A percentile compares a stretch with the other conserved stretches of the same genome.
phyloP scores from a whole-genome alignment of 2,329 filamentous ascomycete species.

The Lecanicillium sp. region DNA sequence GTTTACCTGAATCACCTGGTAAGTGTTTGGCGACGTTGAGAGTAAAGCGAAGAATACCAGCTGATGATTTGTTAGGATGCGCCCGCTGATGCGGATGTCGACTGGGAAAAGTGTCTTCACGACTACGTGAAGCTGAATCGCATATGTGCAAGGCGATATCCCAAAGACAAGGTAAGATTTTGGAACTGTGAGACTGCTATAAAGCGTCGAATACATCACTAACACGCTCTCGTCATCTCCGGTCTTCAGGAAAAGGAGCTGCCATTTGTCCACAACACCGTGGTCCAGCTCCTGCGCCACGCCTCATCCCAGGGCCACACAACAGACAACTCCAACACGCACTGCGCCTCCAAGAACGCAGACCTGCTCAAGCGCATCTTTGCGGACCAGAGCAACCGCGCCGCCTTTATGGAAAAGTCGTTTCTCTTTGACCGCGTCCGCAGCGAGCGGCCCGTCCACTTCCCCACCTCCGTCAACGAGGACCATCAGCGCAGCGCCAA shows the following conservation, averaged over 20 bases:
- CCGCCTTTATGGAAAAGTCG: constrained; percentile 57
- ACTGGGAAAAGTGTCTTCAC: constrained; percentile 36
- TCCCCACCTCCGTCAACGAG: constrained; percentile 22
- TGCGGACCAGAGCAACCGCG: constrained; percentile 39
- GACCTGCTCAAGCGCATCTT: constrained; percentile 37
- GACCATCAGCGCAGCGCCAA: constrained; percentile 59
- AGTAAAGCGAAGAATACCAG: background rate
- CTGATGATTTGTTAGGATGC: constrained; percentile 18
- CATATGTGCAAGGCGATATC: constrained; percentile 28
- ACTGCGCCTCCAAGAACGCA: constrained; percentile 39
- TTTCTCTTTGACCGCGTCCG: constrained; percentile 54
- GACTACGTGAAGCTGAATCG: constrained; percentile 34
- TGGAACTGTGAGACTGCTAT: background rate
- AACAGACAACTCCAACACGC: constrained; percentile 23
- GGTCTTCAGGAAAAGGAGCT: constrained; percentile 38
- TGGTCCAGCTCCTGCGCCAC: constrained; percentile 37
- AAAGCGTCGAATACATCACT: background rate
- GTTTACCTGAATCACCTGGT: constrained; percentile 54
- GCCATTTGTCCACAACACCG: constrained; percentile 37
- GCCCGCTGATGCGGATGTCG: constrained; percentile 24
- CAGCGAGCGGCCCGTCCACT: constrained; percentile 19
- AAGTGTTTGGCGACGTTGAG: constrained; percentile 13
- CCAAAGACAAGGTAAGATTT: constrained; percentile 31
- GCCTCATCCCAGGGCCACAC: constrained; percentile 28
- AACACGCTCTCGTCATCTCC: background rate